Base-by-base conservation (phyloP, 257 asterid genomes). In the Nyctanthes arbortristis region DNA sequence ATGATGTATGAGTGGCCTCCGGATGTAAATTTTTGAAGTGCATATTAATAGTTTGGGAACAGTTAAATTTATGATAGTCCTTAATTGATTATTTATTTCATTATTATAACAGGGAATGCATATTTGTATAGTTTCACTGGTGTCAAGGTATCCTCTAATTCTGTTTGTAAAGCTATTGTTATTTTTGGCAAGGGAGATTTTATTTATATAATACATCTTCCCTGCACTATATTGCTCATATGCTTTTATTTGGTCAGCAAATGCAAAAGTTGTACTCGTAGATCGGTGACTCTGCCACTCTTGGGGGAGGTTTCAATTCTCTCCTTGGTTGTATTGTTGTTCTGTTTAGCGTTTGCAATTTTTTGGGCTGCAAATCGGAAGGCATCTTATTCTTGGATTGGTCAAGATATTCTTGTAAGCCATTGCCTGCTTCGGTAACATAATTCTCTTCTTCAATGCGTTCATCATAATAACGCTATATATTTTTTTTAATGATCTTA, bases 381-480 rank as follows among this genome's bases (percentile, higher is more conserved):
- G 78, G 95, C 90, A 71, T 84, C 99, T 7, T 91, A 88, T 81
- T 88, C 98, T 60, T 91, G 99, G 99, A 75, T 91, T 79, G 98
- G 99, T 63, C 99, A 94, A 79, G 99, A 94, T 76, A 71, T 89
- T 82, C 95, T 94, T 72, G 99, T 94, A 87, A 94, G 98, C 79
- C 78, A 59, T 34, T 52, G 56, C 33, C 61, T 22, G 14, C 9
- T 66, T 57, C n/a, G n/a, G n/a, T n/a, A n/a, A n/a, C n/a, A n/a
- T n/a, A n/a, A n/a, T n/a, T n/a, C n/a, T n/a, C n/a, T n/a, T n/a
- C n/a, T 4, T 59, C 29, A 11, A 36, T 61, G 73, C 54, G 22
- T 62, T 62, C 35, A 32, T 22, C 36, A 39, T 18, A 12, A 9
- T 24, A 33, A 34, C 10, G 31, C 52, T 22, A 11, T 39, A n/a